A percentile compares a stretch with the other conserved stretches of the same genome.
Conservation (phyloP, 345 rosid species). For the Lepidium didymum region DNA sequence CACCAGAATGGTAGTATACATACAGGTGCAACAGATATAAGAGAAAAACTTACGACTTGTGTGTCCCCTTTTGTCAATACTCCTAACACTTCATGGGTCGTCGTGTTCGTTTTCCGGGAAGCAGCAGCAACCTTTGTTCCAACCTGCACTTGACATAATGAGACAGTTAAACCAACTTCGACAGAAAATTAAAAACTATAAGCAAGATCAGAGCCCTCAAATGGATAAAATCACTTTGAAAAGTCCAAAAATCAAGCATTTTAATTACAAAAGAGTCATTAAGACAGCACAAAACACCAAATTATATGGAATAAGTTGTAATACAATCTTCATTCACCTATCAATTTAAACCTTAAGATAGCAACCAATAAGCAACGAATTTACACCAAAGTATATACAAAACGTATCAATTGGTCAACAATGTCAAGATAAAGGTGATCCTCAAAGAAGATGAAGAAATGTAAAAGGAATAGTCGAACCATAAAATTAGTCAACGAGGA, state of each 20-base stretch:
- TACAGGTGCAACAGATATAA: background rate
- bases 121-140: slow-evolving; percentile 94
- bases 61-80: slow-evolving; percentile 75
- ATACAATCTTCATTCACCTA: too few species aligned
- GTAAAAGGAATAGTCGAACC: slow-evolving; percentile 36
- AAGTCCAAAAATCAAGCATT: too few species aligned
- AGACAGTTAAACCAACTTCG: background rate
- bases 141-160: slow-evolving; percentile 39
- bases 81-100: slow-evolving; percentile 89
- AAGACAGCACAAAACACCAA: background rate
- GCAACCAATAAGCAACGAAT: background rate
- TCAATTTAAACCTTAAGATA: too few species aligned
- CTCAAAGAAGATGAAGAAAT: background rate
- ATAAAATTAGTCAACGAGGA: slow-evolving; percentile 77
- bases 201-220: background rate
- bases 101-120: slow-evolving; percentile 93
- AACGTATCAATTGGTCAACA: background rate
- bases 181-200: background rate
- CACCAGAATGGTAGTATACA: background rate
- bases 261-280: too few species aligned
- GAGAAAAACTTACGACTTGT: slow-evolving; percentile 58
- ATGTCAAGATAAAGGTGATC: background rate
- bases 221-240: too few species aligned
- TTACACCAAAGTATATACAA: background rate
- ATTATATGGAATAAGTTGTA: background rate